Evolutionary conservation across 2,329 filamentous ascomycete genomes (phyloP).

Genomic region (Raffaelea deltoideospora): DNA sequence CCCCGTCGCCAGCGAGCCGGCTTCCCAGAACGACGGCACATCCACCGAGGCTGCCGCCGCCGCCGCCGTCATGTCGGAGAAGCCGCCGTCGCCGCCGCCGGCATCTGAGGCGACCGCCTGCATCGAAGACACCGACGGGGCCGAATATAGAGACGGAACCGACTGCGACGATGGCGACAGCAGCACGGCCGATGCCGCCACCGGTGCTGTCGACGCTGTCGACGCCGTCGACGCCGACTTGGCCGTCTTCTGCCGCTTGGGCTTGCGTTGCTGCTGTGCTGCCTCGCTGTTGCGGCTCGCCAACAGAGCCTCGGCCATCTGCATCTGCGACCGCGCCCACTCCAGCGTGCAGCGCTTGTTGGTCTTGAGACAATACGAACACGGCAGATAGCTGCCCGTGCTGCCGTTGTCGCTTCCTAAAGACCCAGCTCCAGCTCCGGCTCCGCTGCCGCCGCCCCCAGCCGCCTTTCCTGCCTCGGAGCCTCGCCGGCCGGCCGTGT

Average conservation of each 20-base stretch:
- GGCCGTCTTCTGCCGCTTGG: background rate
- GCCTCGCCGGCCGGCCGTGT: background rate
- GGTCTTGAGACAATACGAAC: slow-evolving; percentile 12
- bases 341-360: slow-evolving; percentile 12
- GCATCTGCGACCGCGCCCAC: slow-evolving; percentile 12
- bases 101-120: background rate
- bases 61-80: background rate
- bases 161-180: background rate
- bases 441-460: background rate
- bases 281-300: slow-evolving; percentile 2
- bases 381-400: slow-evolving; percentile 2
- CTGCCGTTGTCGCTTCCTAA: background rate
- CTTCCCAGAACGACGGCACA: background rate
- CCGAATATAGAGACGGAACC: too few species aligned
- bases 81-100: too few species aligned
- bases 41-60: background rate
- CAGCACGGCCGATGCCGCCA: background rate
- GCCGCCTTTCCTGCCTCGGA: background rate
- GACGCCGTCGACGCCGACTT: too few species aligned
- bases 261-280: background rate
- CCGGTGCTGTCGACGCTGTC: background rate
- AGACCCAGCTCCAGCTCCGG: background rate
- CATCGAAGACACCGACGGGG: too few species aligned
- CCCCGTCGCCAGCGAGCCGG: too few species aligned
- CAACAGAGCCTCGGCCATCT: slow-evolving; percentile 1